Evolutionary conservation across 2,329 filamentous ascomycete genomes (phyloP).

Genomic region (Calycina marina): DNA sequence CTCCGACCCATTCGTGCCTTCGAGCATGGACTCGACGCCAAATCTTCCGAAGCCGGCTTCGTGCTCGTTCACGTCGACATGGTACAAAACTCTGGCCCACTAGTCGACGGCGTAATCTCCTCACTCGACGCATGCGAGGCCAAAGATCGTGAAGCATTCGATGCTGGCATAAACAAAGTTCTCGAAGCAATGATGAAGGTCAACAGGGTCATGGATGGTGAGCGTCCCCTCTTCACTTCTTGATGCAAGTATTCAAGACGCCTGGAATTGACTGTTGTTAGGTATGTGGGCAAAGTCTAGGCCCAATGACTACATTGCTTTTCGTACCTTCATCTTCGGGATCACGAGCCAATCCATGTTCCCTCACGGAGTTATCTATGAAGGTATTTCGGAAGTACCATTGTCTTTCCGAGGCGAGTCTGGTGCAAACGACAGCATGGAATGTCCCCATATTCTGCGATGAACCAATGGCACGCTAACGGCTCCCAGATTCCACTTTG

Average conservation of each 20-base stretch:
- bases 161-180: slow-evolving; percentile 46
- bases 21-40: slow-evolving; percentile 73
- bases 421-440: slow-evolving; percentile 88
- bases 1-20: slow-evolving; percentile 82
- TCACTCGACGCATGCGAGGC: slow-evolving; percentile 44
- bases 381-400: slow-evolving; percentile 63
- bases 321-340: slow-evolving; percentile 94
- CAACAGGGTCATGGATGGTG: slow-evolving; percentile 65
- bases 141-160: slow-evolving; percentile 40
- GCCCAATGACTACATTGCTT: slow-evolving; percentile 70
- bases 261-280: slow-evolving; percentile 23
- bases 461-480: not conserved
- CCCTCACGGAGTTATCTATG: slow-evolving; percentile 78
- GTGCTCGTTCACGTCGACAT: slow-evolving; percentile 94
- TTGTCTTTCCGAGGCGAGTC: slow-evolving; percentile 81
- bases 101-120: slow-evolving; percentile 59
- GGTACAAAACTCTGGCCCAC: slow-evolving; percentile 70
- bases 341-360: slow-evolving; percentile 93
- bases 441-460: slow-evolving; percentile 20
- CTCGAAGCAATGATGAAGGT: slow-evolving; percentile 52
- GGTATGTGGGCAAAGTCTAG: slow-evolving; percentile 85
- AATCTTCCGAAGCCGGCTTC: slow-evolving; percentile 85
- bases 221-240: slow-evolving; percentile 14
- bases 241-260: slow-evolving; percentile 2
- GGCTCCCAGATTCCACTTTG: slow-evolving; percentile 57